Evolutionary conservation across 495 filamentous ascomycete species (phyloP), one percentile per base, ranked within the genome.

Genomic region (Daldinia vernicosa): DNA sequence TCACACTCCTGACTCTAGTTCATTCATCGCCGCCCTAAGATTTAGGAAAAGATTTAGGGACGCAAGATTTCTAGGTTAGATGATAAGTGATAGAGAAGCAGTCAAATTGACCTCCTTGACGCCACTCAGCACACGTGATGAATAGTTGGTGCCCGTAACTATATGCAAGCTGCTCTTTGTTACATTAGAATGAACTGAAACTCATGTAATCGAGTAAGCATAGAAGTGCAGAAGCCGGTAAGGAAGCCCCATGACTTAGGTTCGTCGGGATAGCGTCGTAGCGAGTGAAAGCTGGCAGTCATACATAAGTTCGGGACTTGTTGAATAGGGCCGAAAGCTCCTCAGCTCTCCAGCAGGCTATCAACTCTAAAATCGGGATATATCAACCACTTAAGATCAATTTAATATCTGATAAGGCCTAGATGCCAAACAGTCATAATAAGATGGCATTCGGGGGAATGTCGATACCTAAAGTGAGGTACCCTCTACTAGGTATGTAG

Each of bases 281-380:
- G 39, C 17, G 19, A 32, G 39, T 4, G 39, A 17, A 28, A 33
- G 58, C 52, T 59, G 52, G 62, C 53, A 53, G 17, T 11, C 22
- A 26, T 27, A 55, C 22, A 17, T 27, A 55, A 22, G 12, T 58
- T 32, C 43, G 15, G 26, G 14, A 14, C 52, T 24, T 24, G 19
- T 60, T 39, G 28, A 69, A 37, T 59, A 60, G 67, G 67, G 12
- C 67, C 67, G 67, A 69, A 69, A 59, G 12, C 39, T 40, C 2
- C 4, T 19, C 22, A 62, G 12, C 19, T 32, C 8, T 40, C 4
- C 45, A 8, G 45, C 45, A 26, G 45, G 19, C 45, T 22, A 26
- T 53, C 55, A 30, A 6, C 27, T 15, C 19, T 1, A 45, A 33
- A 45, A 40, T 26, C 45, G 54, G 53, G 19, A 22, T 45, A 24